phyloP scores from a whole-genome alignment of 2,329 filamentous ascomycete genomes.

The Neonectria magnoliae region DNA sequence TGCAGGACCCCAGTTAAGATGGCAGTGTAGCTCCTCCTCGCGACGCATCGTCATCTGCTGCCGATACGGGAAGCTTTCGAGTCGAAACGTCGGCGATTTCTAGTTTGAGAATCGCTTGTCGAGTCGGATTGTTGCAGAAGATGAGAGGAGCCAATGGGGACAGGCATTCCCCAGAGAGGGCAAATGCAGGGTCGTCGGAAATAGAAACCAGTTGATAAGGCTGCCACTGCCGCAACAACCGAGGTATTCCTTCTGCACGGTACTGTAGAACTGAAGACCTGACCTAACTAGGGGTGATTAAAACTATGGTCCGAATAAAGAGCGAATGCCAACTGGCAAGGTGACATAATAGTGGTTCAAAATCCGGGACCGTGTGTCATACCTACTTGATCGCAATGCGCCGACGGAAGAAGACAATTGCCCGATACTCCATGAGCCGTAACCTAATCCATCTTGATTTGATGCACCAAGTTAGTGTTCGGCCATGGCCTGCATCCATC shows the following conservation, averaged over 20 bases:
- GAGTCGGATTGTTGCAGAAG: not conserved
- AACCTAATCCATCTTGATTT: not conserved
- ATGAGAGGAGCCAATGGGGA: not conserved
- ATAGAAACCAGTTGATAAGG: constrained; percentile 21
- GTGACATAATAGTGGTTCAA: constrained; percentile 7
- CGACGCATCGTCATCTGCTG: not conserved
- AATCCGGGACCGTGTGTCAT: constrained; percentile 21
- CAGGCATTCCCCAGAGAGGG: constrained; percentile 20
- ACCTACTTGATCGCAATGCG: constrained; percentile 14
- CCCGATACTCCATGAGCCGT: not conserved
- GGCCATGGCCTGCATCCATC: not conserved
- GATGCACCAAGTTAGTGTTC: not conserved
- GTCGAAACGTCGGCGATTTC: constrained; percentile 1
- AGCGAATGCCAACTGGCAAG: constrained; percentile 8
- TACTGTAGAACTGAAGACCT: constrained; percentile 5
- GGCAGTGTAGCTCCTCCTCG: not conserved
- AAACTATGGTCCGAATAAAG: not conserved
- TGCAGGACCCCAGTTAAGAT: not conserved
- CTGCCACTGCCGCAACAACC: constrained; percentile 22
- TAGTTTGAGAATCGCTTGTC: constrained; percentile 8
- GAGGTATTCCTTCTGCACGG: not conserved
- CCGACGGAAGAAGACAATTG: not conserved
- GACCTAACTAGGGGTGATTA: constrained; percentile 7
- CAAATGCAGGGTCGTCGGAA: constrained; percentile 17
- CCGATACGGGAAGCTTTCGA: not conserved